Base-by-base conservation (phyloP, 345 rosid genomes). In the Sapria himalayana region DNA sequence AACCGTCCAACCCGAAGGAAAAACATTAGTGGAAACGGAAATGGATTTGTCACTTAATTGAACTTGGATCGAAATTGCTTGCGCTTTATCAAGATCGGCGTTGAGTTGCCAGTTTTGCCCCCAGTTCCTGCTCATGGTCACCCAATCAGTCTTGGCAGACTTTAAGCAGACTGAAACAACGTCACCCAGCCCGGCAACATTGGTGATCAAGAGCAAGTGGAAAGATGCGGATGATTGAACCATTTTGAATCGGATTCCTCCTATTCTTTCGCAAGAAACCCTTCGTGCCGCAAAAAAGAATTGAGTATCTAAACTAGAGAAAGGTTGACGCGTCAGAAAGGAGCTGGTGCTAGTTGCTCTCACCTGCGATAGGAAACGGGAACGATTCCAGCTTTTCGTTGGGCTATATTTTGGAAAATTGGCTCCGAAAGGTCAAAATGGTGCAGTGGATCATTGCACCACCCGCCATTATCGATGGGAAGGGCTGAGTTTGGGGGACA, bases 391-490 rank as follows among this genome's bases (percentile, higher is more conserved):
- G 92, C 94, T 15, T 64, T 44, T 35, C 81, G 81, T 31, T 78
- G 73, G 1, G 81, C 97, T 22, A 86, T 86, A 61, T 76, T 70
- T 61, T 76, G 67, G 94, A 92, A 81, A 31, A 85, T 92, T 1
- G 97, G 94, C 54, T 81, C 77, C 2, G 94, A 86, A 92, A 86
- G 81, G 34, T 86, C 97, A 20, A 86, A 86, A 47, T 86, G 97
- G 54, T 78, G 71, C 29, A 73, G 94, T 15, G 97, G 97, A 38
- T 89, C 80, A 44, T 86, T 86, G 69, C 97, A 86, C 97, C 97
- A 86, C 23, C 97, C 97, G 8, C 97, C 97, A n/a, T 59, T 13
- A 54, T 78, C 51, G 55, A 54, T 81, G 0, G 94, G 71, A 3
- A 60, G 67, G 22, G 81, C 92, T 20, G 31, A 62, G 57, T 79